Base-by-base conservation (phyloP, 2,329 filamentous ascomycete species). In the Colletotrichum australisinense region DNA sequence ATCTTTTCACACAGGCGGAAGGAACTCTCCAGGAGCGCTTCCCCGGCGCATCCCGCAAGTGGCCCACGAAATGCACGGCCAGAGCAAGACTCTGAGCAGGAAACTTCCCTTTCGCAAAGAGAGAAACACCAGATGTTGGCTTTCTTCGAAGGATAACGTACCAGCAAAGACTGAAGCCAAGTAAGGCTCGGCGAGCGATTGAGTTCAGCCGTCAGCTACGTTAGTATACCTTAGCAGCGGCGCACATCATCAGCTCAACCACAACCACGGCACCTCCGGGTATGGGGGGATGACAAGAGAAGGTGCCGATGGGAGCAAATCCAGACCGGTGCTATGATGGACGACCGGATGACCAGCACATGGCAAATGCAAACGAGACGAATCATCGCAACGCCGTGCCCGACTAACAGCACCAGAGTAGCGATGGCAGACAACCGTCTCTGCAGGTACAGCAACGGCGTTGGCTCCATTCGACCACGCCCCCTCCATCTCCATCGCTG, bases 331-430 rank as follows among this genome's bases (percentile, higher is more conserved):
- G 26, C 59, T 55, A 59, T 19, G 64, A 63, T 57, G 53, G 49
- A 56, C 38, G 53, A 72, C 65, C 67, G 56, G 70, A 73, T 46
- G 70, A 55, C 66, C 30, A 65, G 46, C 70, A 60, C 70, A 70
- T 70, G 70, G 66, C 66, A 73, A 16, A 14, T 60, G 46, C 11
- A 38, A 49, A 64, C 70, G 66, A 70, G 69, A 69, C 69, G 69
- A 72, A 72, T 72, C 67, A 64, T 69, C 69, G n/a, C 69, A 38
- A 53, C 63, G 35, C 38, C 60, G 35, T 19, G 49, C 52, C 38
- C 42, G 60, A 49, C 46, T 56, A 42, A 64, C 62, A 56, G 26
- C 52, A 32, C 16, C 46, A 28, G 68, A 53, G 49, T 57, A 53
- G 38, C 64, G 35, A 38, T 57, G 58, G 28, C 58, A 26, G 30